phyloP scores from a whole-genome alignment of 495 filamentous ascomycete genomes.

The Halenospora varia region DNA sequence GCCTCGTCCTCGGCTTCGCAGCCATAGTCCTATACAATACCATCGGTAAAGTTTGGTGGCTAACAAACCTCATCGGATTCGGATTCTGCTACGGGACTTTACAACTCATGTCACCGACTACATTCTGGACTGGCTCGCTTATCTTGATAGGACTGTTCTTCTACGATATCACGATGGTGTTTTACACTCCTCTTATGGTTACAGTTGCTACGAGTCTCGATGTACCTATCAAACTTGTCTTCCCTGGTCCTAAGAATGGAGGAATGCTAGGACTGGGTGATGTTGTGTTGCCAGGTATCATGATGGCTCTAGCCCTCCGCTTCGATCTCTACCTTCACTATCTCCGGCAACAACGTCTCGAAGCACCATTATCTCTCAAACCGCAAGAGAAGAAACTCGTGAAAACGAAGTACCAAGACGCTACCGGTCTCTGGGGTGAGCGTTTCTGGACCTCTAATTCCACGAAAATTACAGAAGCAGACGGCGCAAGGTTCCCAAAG shows the following conservation, averaged over 20 bases:
- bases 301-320: conserved; percentile 81
- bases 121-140: conserved; percentile 74
- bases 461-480: conserved; percentile 32
- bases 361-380: too few species aligned
- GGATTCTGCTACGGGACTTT: conserved; percentile 80
- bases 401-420: conserved; percentile 47
- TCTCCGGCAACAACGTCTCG: conserved; percentile 39
- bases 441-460: conserved; percentile 66
- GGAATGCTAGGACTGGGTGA: conserved; percentile 83
- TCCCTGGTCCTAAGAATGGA: conserved; percentile 56
- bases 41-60: conserved; percentile 66
- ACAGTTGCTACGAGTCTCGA: conserved; percentile 89
- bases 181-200: conserved; percentile 95
- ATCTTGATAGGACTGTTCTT: conserved; percentile 79
- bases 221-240: conserved; percentile 89
- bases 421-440: conserved; percentile 75
- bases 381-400: conserved; percentile 30
- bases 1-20: conserved; percentile 52
- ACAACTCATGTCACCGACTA: conserved; percentile 84
- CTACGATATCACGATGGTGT: conserved; percentile 97
- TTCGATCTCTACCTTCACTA: conserved; percentile 90
- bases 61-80: conserved; percentile 86
- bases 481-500: conserved; percentile 64
- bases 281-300: conserved; percentile 89
- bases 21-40: conserved; percentile 66